Base-by-base conservation (phyloP, 2,329 filamentous ascomycete genomes). In the Ramichloridium luteum region DNA sequence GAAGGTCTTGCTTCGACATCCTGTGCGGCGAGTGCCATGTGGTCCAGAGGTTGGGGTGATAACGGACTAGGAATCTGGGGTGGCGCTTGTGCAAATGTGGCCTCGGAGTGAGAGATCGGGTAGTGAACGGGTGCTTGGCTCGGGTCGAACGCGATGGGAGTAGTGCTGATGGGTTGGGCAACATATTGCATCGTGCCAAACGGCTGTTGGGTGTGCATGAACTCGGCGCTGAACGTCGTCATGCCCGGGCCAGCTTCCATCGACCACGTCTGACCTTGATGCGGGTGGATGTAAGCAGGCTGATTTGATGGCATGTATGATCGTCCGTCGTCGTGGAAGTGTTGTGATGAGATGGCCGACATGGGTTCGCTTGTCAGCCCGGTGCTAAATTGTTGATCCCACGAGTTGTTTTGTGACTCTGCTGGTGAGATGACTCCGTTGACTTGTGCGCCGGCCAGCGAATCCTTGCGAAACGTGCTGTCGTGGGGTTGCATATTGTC, bases 281-380 rank as follows among this genome's bases (percentile, higher is more conserved):
- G 65, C 65, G 63, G 39, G 77, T 64, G 37, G 74, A 72, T 60
- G 77, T 69, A 61, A 80, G 86, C 30, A 73, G 73, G 59, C 63
- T 62, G 52, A 58, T 65, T 34, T 12, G 38, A 32, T 16, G 38
- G 41, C 31, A 46, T 36, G 29, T 39, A 49, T 38, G 32, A 41
- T 37, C 36, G 37, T 30, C 41, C 30, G 14, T 47, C 44, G 22
- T 49, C 44, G 35, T 46, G 41, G 29, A 39, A 49, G 14, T 34
- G 35, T 30, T 37, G 36, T 2, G 39, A 25, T 12, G 39, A 34
- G 20, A 35, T 44, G 32, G 40, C 40, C 11, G 45, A 38, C 9
- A 41, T 32, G 13, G 45, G 13, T 11, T 49, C 46, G n/a, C 8
- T n/a, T 8, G 20, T 23, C 20, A 23, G n/a, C 25, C 41, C 43